These are phyloP conservation scores for Pythium biforme DNA, from an alignment of 352 stramenopile genomes.

Conservation along the genomic window DNA sequence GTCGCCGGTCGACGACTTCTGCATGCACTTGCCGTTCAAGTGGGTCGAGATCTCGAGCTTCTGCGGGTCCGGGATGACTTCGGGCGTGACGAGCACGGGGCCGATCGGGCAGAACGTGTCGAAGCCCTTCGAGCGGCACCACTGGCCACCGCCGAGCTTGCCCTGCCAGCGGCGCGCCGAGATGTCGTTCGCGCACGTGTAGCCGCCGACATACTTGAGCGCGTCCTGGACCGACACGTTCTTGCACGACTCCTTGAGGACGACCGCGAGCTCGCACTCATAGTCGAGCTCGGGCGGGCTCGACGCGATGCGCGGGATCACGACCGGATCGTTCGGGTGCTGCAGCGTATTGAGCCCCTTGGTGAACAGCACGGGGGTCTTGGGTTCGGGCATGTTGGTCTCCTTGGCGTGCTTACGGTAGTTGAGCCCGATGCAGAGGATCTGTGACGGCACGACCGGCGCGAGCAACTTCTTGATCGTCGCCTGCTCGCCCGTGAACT, in stretches of 20 bases:
- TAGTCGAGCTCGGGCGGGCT: constrained; percentile 85
- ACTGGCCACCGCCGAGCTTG: constrained; percentile 85
- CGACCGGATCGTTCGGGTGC: constrained; percentile 69
- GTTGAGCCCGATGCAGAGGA: constrained; percentile 89
- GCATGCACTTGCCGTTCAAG: constrained; percentile 82
- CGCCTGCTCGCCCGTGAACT: constrained; percentile 63
- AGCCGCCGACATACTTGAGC: constrained; percentile 84
- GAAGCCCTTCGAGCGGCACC: constrained; percentile 87
- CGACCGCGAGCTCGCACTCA: constrained; percentile 89
- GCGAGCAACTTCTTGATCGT: constrained; percentile 71
- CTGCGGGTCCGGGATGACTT: constrained; percentile 76
- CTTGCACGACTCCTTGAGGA: constrained; percentile 81
- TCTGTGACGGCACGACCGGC: constrained; percentile 77
- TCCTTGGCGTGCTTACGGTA: constrained; percentile 88
- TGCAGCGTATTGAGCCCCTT: constrained; percentile 84
- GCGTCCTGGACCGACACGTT: constrained; percentile 84
- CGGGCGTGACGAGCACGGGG: constrained; percentile 75
- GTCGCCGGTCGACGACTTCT: constrained; percentile 87
- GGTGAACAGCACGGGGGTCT: constrained; percentile 85
- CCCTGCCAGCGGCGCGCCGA: constrained; percentile 88
- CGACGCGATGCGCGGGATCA: constrained; percentile 74
- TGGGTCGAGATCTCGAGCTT: constrained; percentile 72
- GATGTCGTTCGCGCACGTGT: constrained; percentile 88
- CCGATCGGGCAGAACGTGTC: constrained; percentile 91
- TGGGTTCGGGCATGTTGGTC: constrained; percentile 83